A percentile compares a stretch with the other conserved stretches of the same genome.
Evolutionary conservation across 768 basidiomycete genomes (phyloP).

Genomic region (Auriscalpium orientale): DNA sequence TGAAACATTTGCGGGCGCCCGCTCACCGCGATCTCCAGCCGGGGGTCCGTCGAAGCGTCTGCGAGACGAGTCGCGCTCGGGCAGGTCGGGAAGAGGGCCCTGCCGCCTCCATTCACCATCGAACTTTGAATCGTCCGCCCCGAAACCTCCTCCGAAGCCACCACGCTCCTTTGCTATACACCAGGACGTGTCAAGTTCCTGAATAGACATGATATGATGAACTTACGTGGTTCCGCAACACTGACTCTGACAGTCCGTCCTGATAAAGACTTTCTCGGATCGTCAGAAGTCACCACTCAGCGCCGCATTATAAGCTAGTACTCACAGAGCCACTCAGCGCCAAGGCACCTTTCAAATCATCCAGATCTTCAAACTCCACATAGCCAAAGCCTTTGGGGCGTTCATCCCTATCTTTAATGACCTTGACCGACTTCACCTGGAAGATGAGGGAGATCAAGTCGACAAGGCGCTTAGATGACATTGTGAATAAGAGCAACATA

Average conservation of each 20-base stretch:
- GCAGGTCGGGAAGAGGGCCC: constrained; percentile 69
- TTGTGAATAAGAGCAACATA: constrained; percentile 21
- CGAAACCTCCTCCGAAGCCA: constrained; percentile 44
- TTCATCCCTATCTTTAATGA: constrained; percentile 88
- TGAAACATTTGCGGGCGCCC: constrained; percentile 41
- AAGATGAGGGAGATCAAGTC: not conserved
- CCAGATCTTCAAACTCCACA: constrained; percentile 86
- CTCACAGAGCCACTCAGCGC: constrained; percentile 63
- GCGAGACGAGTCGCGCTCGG: constrained; percentile 55
- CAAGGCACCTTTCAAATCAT: constrained; percentile 80
- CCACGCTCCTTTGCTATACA: constrained; percentile 66
- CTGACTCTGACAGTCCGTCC: constrained; percentile 82
- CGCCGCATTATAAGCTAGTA: not conserved
- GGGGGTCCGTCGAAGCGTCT: constrained; percentile 58
- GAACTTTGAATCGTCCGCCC: constrained; percentile 66
- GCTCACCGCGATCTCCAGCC: constrained; percentile 29
- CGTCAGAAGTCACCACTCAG: not conserved
- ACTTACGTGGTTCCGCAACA: constrained; percentile 94
- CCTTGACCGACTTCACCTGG: constrained; percentile 80
- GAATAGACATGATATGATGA: not conserved
- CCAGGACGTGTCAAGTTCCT: constrained; percentile 1
- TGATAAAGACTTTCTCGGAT: constrained; percentile 45
- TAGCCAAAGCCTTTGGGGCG: constrained; percentile 98
- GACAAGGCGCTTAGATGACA: not conserved
- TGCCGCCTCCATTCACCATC: constrained; percentile 82